Conservation (phyloP, 164 flowering plant species). For the Sextonia rubra region DNA sequence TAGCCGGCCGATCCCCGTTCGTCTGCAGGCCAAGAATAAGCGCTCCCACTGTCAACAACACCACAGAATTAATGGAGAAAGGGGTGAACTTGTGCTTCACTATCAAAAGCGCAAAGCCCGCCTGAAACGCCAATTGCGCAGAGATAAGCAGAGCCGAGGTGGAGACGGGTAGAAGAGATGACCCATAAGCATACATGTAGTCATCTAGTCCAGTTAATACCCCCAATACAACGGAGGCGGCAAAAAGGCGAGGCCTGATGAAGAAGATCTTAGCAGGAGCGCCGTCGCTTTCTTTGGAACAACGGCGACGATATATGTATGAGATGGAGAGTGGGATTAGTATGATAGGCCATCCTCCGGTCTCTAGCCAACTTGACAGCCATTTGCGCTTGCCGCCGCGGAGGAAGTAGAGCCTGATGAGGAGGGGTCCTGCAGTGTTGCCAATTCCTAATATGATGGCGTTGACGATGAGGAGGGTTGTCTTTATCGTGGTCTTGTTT, state of each 20-base stretch:
- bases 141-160: slow-evolving; percentile 21
- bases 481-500: neutral
- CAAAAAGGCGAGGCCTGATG: slow-evolving; percentile 3
- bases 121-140: slow-evolving; percentile 15
- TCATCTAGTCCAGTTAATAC: slow-evolving; percentile 12
- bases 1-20: slow-evolving; percentile 29
- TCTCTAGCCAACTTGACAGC: slow-evolving; percentile 43
- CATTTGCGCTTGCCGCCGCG: slow-evolving; percentile 44
- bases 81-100: slow-evolving; percentile 42
- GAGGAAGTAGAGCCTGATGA: slow-evolving; percentile 55
- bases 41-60: slow-evolving; percentile 41
- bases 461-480: slow-evolving; percentile 19
- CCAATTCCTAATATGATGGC: slow-evolving; percentile 33
- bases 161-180: slow-evolving; percentile 14
- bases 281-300: neutral
- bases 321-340: slow-evolving; percentile 29
- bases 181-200: slow-evolving; percentile 16
- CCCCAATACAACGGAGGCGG: slow-evolving; percentile 28
- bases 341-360: slow-evolving; percentile 51
- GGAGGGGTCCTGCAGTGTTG: slow-evolving; percentile 45
- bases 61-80: slow-evolving; percentile 42
- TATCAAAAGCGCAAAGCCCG: slow-evolving; percentile 9
- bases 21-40: slow-evolving; percentile 41
- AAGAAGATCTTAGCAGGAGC: slow-evolving; percentile 1
- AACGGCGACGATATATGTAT: slow-evolving; percentile 9